Percentiles rank a stretch among this genome's conserved stretches.
Conservation (phyloP, 495 filamentous ascomycete genomes). For the Beverwykella pulmonaria region DNA sequence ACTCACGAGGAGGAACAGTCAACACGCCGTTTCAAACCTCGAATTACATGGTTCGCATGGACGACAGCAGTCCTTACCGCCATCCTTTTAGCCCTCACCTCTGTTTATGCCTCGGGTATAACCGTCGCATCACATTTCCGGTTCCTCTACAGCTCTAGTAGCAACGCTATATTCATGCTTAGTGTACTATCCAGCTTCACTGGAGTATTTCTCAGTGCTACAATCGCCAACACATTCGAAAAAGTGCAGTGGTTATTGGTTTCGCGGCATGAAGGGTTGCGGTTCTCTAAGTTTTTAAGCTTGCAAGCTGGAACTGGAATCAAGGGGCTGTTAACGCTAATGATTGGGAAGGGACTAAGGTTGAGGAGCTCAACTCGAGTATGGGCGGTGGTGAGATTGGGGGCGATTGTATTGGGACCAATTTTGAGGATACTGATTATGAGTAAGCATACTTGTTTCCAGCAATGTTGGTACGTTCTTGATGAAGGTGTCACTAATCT, state of each 20-base stretch:
- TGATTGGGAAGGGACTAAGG: slow-evolving; percentile 1
- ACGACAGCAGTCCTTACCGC: neutral
- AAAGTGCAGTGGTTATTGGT: slow-evolving; percentile 6
- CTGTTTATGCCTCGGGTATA: neutral
- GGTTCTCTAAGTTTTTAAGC: slow-evolving; percentile 1
- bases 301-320: slow-evolving; percentile 6
- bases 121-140: slow-evolving; percentile 1
- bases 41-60: slow-evolving; percentile 9
- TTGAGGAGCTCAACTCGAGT: neutral
- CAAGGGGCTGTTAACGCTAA: neutral
- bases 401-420: slow-evolving; percentile 2
- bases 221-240: slow-evolving; percentile 3
- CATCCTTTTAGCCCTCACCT: neutral
- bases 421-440: slow-evolving; percentile 8
- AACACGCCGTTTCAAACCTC: neutral
- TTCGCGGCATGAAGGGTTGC: neutral
- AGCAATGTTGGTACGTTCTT: neutral
- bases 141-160: slow-evolving; percentile 5
- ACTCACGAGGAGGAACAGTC: neutral
- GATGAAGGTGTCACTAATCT: neutral
- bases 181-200: slow-evolving; percentile 9
- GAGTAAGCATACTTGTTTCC: neutral
- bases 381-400: neutral
- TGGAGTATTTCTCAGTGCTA: slow-evolving; percentile 1
- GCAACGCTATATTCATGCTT: slow-evolving; percentile 10